Base-by-base conservation (phyloP, 345 rosid genomes). In the Rhizophora apiculata region DNA sequence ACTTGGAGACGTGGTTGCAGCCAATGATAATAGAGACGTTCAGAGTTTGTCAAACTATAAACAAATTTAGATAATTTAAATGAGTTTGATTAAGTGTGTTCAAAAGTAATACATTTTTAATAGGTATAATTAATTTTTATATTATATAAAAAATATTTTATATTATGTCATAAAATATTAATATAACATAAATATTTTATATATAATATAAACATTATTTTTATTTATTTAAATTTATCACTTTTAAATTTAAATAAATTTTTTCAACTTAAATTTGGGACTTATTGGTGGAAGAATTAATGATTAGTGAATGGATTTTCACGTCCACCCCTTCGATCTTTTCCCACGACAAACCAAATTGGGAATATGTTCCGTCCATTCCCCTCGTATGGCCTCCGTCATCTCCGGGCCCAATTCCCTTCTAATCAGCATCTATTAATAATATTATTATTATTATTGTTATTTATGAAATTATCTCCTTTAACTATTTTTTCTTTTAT, bases 351-450 rank as follows among this genome's bases (percentile, higher is more conserved):
- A 74, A 56, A 22, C 60, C 27, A 75, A 69, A 60, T 72, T 78
- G 65, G 84, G 83, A 72, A 55, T 64, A 64, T 82, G 91, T 83
- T 82, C 83, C 86, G 76, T 68, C 76, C 62, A 68, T 74, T 77
- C 79, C 82, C 69, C 73, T 76, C 88, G 72, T 69, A 67, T 72
- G 79, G 84, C 73, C 20, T 86, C 86, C 65, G 16, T 56, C 8
- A 5, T 63, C 58, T 71, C 13, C 36, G 27, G 55, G 63, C 53
- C 43, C 7, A 10, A 6, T 8, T 16, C 18, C 26, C 6, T 21
- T 56, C 22, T 10, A 8, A 55, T 22, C 29, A 8, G 24, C 16
- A 56, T 56, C 26, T 56, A 13, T 43, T 3, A 43, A 8, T 6
- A 51, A 63, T 67, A 56, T 3, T 16, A 21, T 51, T 37, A 10